Evolutionary conservation across 257 asterid genomes (phyloP), one percentile per base, ranked within the genome.

Genomic region (Solanum ossicruentum): DNA sequence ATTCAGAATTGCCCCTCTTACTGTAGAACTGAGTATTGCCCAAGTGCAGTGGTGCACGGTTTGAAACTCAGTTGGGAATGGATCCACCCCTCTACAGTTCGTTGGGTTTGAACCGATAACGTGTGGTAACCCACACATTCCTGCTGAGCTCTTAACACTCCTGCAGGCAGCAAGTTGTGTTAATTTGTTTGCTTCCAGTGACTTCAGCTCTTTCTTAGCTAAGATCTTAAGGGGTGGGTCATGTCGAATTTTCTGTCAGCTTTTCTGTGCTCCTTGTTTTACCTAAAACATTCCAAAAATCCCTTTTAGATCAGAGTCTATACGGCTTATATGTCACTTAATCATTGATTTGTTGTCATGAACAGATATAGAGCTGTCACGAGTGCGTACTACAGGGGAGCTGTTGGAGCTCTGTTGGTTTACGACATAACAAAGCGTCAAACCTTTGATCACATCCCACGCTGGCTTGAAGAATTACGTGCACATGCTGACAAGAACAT

Each of bases 331-430:
- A 28, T 16, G 13, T 52, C n/a, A 78, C 83, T 52, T 7, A 9
- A n/a, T 78, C 49, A 58, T 78, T 52, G 43, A 41, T 71, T 12
- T 72, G 83, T 78, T 45, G 26, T 78, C 20, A 18, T 83, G 55
- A 88, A 36, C 93, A 94, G 98, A 84, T 94, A 94, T 69, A 91
- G 98, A 85, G 98, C 98, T 80, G 96, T 94, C 82, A 94, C 98
- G 17, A 94, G 96, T 85, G 98, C 98, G 39, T 94, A 94, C 73
- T 94, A 94, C 87, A 88, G 98, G 85, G 98, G 98, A 9, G 96
- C 98, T 6, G 95, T 94, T 7, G 98, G 98, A 79, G 96, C 98
- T 13, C 89, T 94, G 94, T 79, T 94, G 90, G 96, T 92, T 43
- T 94, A 92, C 32, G 98, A 94, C 88, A 88, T 94, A 84, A 94